These are phyloP conservation scores for Monilinia aucupariae DNA, from an alignment of 2,329 filamentous ascomycete genomes.

Conservation along the genomic window DNA sequence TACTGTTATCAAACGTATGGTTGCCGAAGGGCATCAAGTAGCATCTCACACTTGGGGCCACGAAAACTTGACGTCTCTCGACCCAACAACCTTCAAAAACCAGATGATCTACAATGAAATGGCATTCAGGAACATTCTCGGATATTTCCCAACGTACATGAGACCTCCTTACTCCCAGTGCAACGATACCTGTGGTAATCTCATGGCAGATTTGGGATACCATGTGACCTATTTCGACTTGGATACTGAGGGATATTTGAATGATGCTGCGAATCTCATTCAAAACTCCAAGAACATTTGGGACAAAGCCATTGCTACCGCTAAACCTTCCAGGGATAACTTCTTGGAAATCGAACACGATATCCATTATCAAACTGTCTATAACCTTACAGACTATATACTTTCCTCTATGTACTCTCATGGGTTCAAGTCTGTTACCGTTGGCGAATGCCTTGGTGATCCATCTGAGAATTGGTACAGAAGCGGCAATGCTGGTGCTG, in stretches of 20 bases:
- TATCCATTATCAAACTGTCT: slow-evolving; percentile 37
- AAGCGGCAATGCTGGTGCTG: slow-evolving; percentile 16
- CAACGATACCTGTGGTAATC: slow-evolving; percentile 35
- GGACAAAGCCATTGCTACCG: slow-evolving; percentile 24
- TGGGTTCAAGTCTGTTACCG: slow-evolving; percentile 40
- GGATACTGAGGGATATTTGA: slow-evolving; percentile 47
- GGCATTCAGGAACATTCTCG: slow-evolving; percentile 50
- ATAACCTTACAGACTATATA: slow-evolving; percentile 37
- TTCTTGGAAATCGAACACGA: slow-evolving; percentile 48
- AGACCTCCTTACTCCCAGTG: slow-evolving; percentile 44
- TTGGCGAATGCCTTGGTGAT: slow-evolving; percentile 45
- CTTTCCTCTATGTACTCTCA: slow-evolving; percentile 35
- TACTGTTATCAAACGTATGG: slow-evolving; percentile 41
- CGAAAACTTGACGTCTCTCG: slow-evolving; percentile 43
- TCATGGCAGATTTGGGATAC: slow-evolving; percentile 41
- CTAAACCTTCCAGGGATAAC: slow-evolving; percentile 23
- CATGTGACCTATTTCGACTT: slow-evolving; percentile 41
- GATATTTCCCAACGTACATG: slow-evolving; percentile 51
- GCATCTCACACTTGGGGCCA: slow-evolving; percentile 55
- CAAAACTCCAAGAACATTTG: slow-evolving; percentile 44
- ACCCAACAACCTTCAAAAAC: slow-evolving; percentile 40
- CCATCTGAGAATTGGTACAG: slow-evolving; percentile 42
- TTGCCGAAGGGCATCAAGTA: slow-evolving; percentile 48
- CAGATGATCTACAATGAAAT: slow-evolving; percentile 51
- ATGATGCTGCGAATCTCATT: slow-evolving; percentile 40